A percentile compares a stretch with the other conserved stretches of the same genome.
Evolutionary conservation across 345 rosid species (phyloP).

Genomic region (Dovyalis caffra): DNA sequence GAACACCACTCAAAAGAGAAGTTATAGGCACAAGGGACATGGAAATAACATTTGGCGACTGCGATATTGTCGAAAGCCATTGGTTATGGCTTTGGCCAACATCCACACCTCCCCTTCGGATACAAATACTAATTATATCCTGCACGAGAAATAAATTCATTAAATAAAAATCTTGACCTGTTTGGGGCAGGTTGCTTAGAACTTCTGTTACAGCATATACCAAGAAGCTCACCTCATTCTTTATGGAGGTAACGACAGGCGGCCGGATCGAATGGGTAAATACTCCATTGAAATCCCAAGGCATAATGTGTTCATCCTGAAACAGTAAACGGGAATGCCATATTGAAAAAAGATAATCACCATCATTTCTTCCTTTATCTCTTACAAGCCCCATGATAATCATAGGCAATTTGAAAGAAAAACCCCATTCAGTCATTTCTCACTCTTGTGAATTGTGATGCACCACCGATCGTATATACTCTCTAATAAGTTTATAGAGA

Average conservation of each 20-base stretch:
- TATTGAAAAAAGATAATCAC: background rate
- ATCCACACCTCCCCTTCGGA: constrained; percentile 80
- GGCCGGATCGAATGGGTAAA: constrained; percentile 40
- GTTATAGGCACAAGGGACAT: constrained; percentile 95
- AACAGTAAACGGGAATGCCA: constrained; percentile 13
- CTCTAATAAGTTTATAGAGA: background rate
- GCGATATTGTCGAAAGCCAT: constrained; percentile 82
- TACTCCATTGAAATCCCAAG: constrained; percentile 42
- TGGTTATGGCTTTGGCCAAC: constrained; percentile 64
- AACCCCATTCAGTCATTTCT: background rate
- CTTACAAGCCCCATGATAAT: background rate
- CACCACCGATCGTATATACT: background rate
- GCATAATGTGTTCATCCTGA: constrained; percentile 48
- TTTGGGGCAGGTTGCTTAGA: background rate
- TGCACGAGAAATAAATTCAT: constrained; percentile 21
- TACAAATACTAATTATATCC: constrained; percentile 49
- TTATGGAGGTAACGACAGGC: constrained; percentile 42
- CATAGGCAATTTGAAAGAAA: too few species aligned
- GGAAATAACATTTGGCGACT: constrained; percentile 80
- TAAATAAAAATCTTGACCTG: background rate
- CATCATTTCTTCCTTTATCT: background rate
- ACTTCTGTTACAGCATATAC: background rate
- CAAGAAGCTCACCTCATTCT: constrained; percentile 57
- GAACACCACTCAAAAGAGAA: constrained; percentile 72
- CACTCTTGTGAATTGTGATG: constrained; percentile 2